These are phyloP conservation scores for Chlamydomonas incerta DNA, from an alignment of 139 green algal genomes.

Conservation along the genomic window DNA sequence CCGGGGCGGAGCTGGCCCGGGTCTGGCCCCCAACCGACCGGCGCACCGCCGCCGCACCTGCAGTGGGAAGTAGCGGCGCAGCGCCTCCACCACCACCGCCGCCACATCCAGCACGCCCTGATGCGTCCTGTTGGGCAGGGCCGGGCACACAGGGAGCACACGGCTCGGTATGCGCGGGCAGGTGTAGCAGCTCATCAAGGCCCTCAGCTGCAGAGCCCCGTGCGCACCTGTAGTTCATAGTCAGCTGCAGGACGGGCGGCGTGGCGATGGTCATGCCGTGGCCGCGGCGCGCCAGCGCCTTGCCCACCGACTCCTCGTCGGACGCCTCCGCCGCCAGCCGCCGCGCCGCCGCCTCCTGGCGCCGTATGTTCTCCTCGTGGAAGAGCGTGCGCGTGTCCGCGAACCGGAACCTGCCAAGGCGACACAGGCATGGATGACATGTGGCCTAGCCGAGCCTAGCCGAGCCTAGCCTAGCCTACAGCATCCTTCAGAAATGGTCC, in stretches of 20 bases:
- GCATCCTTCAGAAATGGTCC: too few relatives aligned
- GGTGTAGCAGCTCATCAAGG: too few relatives aligned
- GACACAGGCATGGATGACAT: too few relatives aligned
- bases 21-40: too few relatives aligned
- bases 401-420: slow-evolving; percentile 69
- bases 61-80: slow-evolving; percentile 73
- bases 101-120: slow-evolving; percentile 80
- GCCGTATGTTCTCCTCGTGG: slow-evolving; percentile 54
- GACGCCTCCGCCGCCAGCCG: background rate
- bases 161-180: too few relatives aligned
- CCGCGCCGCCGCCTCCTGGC: background rate
- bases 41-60: too few relatives aligned
- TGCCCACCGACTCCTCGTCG: background rate
- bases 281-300: background rate
- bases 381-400: slow-evolving; percentile 72
- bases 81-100: slow-evolving; percentile 67
- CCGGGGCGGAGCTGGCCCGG: too few relatives aligned
- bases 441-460: too few relatives aligned
- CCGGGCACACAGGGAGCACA: too few relatives aligned
- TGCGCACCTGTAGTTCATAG: slow-evolving; percentile 64
- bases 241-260: slow-evolving; percentile 50
- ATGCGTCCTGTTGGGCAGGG: background rate
- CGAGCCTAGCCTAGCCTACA: too few relatives aligned
- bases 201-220: too few relatives aligned
- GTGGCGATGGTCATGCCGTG: slow-evolving; percentile 28